Percentiles rank a stretch among this genome's conserved stretches.
Evolutionary conservation across 495 filamentous ascomycete species (phyloP).

Genomic region (Penicillium canescens): DNA sequence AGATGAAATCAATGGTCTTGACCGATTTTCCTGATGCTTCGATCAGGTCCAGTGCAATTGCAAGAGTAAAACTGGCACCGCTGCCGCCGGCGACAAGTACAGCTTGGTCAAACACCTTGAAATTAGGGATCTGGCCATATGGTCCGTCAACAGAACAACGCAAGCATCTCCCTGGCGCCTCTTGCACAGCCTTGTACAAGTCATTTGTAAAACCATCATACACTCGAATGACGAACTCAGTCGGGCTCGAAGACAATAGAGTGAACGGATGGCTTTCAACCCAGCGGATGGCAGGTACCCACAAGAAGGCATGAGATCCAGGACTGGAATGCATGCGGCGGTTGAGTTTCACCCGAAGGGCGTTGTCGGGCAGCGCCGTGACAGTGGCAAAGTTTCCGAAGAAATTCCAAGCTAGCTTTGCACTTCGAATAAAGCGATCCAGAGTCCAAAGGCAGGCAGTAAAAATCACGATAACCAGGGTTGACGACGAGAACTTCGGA

Average conservation of each 20-base stretch:
- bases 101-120: slow-evolving; percentile 54
- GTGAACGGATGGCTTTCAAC: slow-evolving; percentile 63
- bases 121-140: slow-evolving; percentile 57
- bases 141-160: slow-evolving; percentile 56
- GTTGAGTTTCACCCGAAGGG: slow-evolving; percentile 54
- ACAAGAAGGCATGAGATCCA: slow-evolving; percentile 61
- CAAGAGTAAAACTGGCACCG: slow-evolving; percentile 53
- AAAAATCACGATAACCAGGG: slow-evolving; percentile 42
- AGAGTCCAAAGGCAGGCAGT: slow-evolving; percentile 47
- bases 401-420: slow-evolving; percentile 47
- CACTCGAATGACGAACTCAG: slow-evolving; percentile 57
- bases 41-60: slow-evolving; percentile 8
- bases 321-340: slow-evolving; percentile 44
- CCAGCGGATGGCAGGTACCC: slow-evolving; percentile 54
- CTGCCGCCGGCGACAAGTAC: slow-evolving; percentile 61
- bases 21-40: background rate
- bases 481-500: slow-evolving; percentile 38
- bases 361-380: slow-evolving; percentile 53
- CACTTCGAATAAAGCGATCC: slow-evolving; percentile 51
- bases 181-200: slow-evolving; percentile 49
- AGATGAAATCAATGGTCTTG: slow-evolving; percentile 13
- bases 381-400: slow-evolving; percentile 51
- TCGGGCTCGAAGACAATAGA: slow-evolving; percentile 41
- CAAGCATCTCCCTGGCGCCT: slow-evolving; percentile 46
- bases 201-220: slow-evolving; percentile 59